These are phyloP conservation scores for Backusella australiensis DNA, from an alignment of 192 early-diverging fungal genomes.

Conservation along the genomic window DNA sequence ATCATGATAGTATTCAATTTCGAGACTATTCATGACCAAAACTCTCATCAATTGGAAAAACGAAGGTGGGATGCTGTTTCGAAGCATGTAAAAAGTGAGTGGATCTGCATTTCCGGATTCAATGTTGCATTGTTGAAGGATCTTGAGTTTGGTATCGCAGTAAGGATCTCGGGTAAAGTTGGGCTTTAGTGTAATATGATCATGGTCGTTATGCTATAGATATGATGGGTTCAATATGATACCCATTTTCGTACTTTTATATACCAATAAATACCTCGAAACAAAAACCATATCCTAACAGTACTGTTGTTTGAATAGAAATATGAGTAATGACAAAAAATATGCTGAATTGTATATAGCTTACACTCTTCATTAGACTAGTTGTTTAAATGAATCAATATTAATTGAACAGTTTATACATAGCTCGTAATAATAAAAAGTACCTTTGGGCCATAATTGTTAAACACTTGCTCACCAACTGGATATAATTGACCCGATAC, in stretches of 20 bases:
- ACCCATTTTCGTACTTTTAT: too few species aligned
- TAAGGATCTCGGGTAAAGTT: slow-evolving; percentile 60
- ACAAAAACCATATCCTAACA: slow-evolving; percentile 71
- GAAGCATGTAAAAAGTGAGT: slow-evolving; percentile 48
- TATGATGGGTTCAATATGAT: neutral
- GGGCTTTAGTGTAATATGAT: slow-evolving; percentile 55
- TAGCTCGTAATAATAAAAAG: slow-evolving; percentile 10
- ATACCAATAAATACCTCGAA: slow-evolving; percentile 31
- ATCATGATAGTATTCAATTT: slow-evolving; percentile 23
- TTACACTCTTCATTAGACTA: slow-evolving; percentile 69
- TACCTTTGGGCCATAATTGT: slow-evolving; percentile 73
- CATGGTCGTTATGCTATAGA: slow-evolving; percentile 47
- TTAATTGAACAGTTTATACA: slow-evolving; percentile 22
- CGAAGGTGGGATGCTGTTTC: slow-evolving; percentile 39
- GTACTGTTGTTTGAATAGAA: slow-evolving; percentile 27
- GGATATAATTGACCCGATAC: slow-evolving; percentile 31
- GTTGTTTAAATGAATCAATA: neutral
- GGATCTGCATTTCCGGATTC: slow-evolving; percentile 14
- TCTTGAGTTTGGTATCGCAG: slow-evolving; percentile 36
- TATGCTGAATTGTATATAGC: slow-evolving; percentile 1
- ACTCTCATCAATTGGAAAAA: slow-evolving; percentile 59
- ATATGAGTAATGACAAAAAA: neutral
- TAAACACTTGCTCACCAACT: slow-evolving; percentile 53
- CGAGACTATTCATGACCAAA: slow-evolving; percentile 61
- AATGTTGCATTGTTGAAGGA: slow-evolving; percentile 44